Evolutionary conservation across 2,329 filamentous ascomycete genomes (phyloP).

Genomic region (Colletotrichum trifolii): DNA sequence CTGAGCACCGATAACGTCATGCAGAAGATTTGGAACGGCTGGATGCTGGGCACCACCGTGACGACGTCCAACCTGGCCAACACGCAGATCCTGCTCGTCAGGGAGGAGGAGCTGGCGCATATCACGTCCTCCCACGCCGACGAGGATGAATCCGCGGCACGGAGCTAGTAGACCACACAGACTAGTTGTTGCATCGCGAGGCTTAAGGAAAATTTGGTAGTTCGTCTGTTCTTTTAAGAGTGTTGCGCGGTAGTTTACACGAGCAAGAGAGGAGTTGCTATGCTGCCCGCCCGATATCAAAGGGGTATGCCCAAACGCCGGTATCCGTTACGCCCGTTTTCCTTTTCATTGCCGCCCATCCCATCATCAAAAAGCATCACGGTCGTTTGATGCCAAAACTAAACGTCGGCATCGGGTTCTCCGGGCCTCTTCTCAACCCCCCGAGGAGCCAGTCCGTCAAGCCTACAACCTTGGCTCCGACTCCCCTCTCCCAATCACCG

Average conservation of each 20-base stretch:
- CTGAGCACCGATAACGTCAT: conserved; percentile 51
- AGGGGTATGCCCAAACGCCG: conserved; percentile 33
- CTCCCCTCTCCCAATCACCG: conserved; percentile 82
- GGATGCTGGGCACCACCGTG: conserved; percentile 54
- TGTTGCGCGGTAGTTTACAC: conserved; percentile 30
- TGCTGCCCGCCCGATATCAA: conserved; percentile 28
- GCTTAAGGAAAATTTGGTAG: neutral
- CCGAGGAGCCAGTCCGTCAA: conserved; percentile 95
- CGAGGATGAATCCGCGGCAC: conserved; percentile 11
- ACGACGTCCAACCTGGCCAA: conserved; percentile 53
- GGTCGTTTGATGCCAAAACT: conserved; percentile 9
- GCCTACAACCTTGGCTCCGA: conserved; percentile 86
- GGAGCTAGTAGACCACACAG: neutral
- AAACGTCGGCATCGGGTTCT: conserved; percentile 40
- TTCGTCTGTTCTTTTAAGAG: neutral
- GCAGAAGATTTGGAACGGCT: conserved; percentile 61
- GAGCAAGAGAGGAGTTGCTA: conserved; percentile 27
- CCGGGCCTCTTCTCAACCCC: conserved; percentile 64
- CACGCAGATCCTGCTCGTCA: conserved; percentile 56
- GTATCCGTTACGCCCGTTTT: conserved; percentile 20
- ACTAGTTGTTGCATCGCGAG: neutral
- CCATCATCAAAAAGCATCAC: neutral
- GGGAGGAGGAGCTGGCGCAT: conserved; percentile 53
- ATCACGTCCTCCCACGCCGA: conserved; percentile 41
- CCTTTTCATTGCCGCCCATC: neutral